A percentile compares a stretch with the other conserved stretches of the same genome.
These are phyloP conservation scores for Coprinopsis marcescibilis DNA, from an alignment of 768 basidiomycete genomes.

Conservation along the genomic window DNA sequence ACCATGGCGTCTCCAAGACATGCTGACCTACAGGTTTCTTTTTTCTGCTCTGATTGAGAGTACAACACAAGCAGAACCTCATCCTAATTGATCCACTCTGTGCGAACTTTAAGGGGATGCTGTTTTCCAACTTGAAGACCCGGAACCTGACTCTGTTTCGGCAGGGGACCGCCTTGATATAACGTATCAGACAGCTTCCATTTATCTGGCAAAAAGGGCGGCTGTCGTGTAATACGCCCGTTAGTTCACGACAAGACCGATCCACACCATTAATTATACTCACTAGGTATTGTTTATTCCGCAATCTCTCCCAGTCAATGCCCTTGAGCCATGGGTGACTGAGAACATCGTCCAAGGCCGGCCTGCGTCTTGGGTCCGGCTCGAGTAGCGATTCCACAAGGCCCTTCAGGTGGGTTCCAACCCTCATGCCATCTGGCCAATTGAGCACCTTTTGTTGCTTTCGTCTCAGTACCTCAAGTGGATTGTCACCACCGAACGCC, in stretches of 20 bases:
- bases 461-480: background rate
- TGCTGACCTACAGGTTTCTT: too few relatives aligned
- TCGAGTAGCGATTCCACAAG: background rate
- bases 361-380: background rate
- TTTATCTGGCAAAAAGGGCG: conserved; percentile 33
- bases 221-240: conserved; percentile 21
- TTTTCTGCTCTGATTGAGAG: too few relatives aligned
- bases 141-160: conserved; percentile 31
- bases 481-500: background rate
- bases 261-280: conserved; percentile 17
- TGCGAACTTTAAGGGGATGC: too few relatives aligned
- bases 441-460: background rate
- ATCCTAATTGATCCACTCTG: too few relatives aligned
- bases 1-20: too few relatives aligned
- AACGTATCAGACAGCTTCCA: conserved; percentile 14
- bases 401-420: background rate
- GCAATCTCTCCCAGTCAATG: conserved; percentile 45
- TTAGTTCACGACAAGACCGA: background rate
- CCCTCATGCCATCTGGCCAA: background rate
- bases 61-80: too few relatives aligned
- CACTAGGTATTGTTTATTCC: conserved; percentile 38
- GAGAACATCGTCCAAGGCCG: conserved; percentile 27
- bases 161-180: conserved; percentile 36
- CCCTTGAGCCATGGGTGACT: conserved; percentile 40
- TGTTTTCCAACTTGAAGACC: conserved; percentile 30